Evolutionary conservation across 2,329 filamentous ascomycete species (phyloP), one percentile per base, ranked within the genome.

Genomic region (Capronia epimyces): DNA sequence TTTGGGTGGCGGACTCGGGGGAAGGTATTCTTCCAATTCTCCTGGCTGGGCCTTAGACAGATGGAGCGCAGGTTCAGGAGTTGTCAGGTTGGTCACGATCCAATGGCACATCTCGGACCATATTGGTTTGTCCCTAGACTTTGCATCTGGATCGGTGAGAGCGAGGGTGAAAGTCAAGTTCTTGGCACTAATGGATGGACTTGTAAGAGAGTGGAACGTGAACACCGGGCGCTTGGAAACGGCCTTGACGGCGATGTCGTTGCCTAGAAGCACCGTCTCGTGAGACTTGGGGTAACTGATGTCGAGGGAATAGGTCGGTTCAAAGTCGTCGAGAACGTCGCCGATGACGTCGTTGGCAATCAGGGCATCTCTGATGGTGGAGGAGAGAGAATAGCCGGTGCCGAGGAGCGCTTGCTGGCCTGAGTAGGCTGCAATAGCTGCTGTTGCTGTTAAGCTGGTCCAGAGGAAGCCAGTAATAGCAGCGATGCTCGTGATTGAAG

Each of bases 31-130:
- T 43, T 77, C 62, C 5, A 79, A 60, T 37, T 75, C 70, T 22
- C 69, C 64, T 3, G 51, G 50, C 46, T 53, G 57, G 29, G 51
- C 48, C 46, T 52, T 37, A 16, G 56, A 34, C 13, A 36, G 7
- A n/a, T 47, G 44, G n/a, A 43, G 32, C 58, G 21, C 9, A 36
- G 45, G 37, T 25, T 47, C 31, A 18, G 53, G 52, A 32, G 24
- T 55, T 16, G 61, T 63, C 40, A 66, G 43, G 34, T 64, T 64
- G 22, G 58, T 61, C 1, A 64, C 57, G 55, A 70, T 65, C 77
- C 77, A 81, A 62, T 81, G 79, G 60, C 77, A 81, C 65, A 81
- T 75, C 55, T 82, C 75, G 16, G 69, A 71, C 76, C 76, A 80
- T 48, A 76, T 68, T 1, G 78, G 77, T 53, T 81, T 63, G 1